Evolutionary conservation across 1,139 yeast species (phyloP), one percentile per base, ranked within the genome.

Genomic region (Williopsis jadinii): DNA sequence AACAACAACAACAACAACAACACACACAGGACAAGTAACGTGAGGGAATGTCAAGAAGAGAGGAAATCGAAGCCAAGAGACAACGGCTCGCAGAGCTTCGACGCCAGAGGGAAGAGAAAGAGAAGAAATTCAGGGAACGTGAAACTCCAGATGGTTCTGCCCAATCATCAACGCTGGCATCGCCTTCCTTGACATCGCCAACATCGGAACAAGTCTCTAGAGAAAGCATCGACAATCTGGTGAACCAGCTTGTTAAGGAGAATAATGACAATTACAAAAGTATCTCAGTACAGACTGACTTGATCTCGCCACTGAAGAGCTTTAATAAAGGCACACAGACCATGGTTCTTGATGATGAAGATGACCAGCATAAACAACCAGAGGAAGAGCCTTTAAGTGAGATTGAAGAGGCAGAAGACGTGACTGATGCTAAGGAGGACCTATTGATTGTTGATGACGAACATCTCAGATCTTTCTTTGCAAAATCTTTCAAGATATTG

Each of bases 401-500:
- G 6, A n/a, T 6, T 9, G 13, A 12, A 4, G 39, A 15, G 11
- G 36, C 26, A 11, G 24, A 30, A 6, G 39, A 32, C 11, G 19
- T 15, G 6, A 8, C 28, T 30, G 47, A 40, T 13, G 28, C 32
- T 3, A 35, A 31, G 9, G 35, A 19, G 12, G 33, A 27, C 9
- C 34, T 34, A 29, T 11, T 28, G 26, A 37, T 26, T 9, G 31
- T 54, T 5, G 58, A 54, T 13, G 51, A 52, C 6, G 36, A 36
- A 2, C 35, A 42, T 8, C 41, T 53, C 12, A 26, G 52, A 1
- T 35, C 40, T 2, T 70, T 71, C 45, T 46, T 70, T 14, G 57
- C 64, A 30, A 60, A 59, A 24, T 66, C 73, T 0, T 59, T 69
- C 46, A 66, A 65, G 33, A 58, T 70, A 9, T 55, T 71, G 9